These are phyloP conservation scores for Apostasia shenzhenica DNA, from an alignment of 106 monocot species.

Conservation along the genomic window DNA sequence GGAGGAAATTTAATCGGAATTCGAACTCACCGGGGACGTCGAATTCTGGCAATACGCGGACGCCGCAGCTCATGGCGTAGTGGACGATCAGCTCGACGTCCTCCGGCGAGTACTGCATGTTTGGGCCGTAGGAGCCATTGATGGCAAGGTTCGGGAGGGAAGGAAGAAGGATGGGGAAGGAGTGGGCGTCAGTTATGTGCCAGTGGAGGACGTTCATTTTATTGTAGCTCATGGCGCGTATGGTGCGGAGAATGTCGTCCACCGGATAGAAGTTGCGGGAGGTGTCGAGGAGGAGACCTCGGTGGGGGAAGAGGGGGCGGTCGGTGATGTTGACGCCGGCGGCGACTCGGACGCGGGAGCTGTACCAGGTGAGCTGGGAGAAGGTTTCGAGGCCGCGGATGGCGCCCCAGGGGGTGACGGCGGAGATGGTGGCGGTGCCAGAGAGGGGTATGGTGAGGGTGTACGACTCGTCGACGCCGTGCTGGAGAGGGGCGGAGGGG, in stretches of 20 bases:
- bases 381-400: slow-evolving; percentile 86
- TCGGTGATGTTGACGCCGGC: slow-evolving; percentile 12
- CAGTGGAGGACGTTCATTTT: slow-evolving; percentile 28
- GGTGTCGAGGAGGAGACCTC: slow-evolving; percentile 20
- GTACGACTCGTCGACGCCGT: slow-evolving; percentile 76
- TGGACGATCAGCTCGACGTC: slow-evolving; percentile 13
- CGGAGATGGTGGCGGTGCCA: slow-evolving; percentile 24
- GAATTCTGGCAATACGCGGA: slow-evolving; percentile 22
- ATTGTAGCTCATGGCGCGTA: slow-evolving; percentile 13
- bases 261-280: slow-evolving; percentile 12
- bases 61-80: slow-evolving; percentile 15
- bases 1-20: not conserved
- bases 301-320: slow-evolving; percentile 19
- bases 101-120: slow-evolving; percentile 11
- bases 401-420: slow-evolving; percentile 70
- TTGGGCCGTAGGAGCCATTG: slow-evolving; percentile 15
- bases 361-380: slow-evolving; percentile 62
- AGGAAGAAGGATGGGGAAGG: slow-evolving; percentile 19
- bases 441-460: slow-evolving; percentile 29
- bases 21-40: slow-evolving; percentile 14
- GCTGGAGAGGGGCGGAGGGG: slow-evolving; percentile 37
- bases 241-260: slow-evolving; percentile 15
- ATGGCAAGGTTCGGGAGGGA: slow-evolving; percentile 18
- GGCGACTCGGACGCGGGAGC: not conserved
- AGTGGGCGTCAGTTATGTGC: slow-evolving; percentile 23